Evolutionary conservation across 2,329 filamentous ascomycete species (phyloP), one percentile per base, ranked within the genome.

Genomic region (Fusarium falciforme): DNA sequence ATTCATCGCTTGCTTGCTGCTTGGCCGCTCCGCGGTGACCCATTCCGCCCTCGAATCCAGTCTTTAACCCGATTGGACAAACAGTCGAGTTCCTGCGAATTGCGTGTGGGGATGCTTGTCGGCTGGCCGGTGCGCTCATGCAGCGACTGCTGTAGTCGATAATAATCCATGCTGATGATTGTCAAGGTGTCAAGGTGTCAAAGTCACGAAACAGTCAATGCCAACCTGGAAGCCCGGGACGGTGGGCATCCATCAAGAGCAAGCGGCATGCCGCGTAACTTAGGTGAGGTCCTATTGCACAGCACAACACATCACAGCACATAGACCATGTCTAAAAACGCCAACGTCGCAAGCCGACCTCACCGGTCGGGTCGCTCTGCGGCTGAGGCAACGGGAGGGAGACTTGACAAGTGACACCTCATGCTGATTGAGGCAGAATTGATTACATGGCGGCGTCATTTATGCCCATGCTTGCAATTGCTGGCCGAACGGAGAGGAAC

Each of bases 131-230:
- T 61, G 59, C 59, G 59, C 59, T 61, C 59, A 22, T 61, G 59
- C 59, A 49, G 59, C 42, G 25, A 29, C 40, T n/a, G 38, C 38
- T 44, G 29, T 12, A 27, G 25, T 42, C 22, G 58, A 73, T 73
- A 59, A 61, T 47, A 58, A 73, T 67, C 70, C 71, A 73, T 73
- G 59, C 49, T 64, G 40, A 62, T 70, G 29, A 49, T 25, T 61
- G 42, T 49, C 59, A 61, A 61, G 44, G 58, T 49, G 59, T 61
- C 58, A 61, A 61, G 40, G 25, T 61, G 58, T 44, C 58, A 61
- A 31, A 16, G 36, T 61, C 27, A 47, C 58, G 47, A 44, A 44
- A 61, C 38, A 61, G 59, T 71, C 71, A 55, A 74, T 74, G 71
- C 67, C 64, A 74, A 61, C 67, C 70, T 64, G 70, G 67, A 54